Conservation (phyloP, 768 basidiomycete genomes). For the Epithele typhae region DNA sequence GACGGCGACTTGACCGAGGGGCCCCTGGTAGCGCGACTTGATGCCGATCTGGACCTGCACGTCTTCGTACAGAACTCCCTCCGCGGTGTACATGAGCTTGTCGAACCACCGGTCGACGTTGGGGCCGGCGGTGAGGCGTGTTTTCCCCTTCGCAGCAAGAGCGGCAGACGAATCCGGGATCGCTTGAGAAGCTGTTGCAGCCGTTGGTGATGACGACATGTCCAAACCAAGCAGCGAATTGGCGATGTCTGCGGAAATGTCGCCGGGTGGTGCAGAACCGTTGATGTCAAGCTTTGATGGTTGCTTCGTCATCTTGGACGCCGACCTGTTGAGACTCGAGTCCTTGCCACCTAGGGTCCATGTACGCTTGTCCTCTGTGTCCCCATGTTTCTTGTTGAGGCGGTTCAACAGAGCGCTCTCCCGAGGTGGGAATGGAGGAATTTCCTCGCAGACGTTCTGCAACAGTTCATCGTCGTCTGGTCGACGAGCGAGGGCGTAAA, state of each 20-base stretch:
- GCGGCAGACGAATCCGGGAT: constrained; percentile 14
- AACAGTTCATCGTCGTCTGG: constrained; percentile 90
- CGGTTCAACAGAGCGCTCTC: constrained; percentile 86
- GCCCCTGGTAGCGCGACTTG: constrained; percentile 95
- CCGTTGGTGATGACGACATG: constrained; percentile 25
- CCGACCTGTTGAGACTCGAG: constrained; percentile 53
- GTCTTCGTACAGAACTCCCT: constrained; percentile 95
- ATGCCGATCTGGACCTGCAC: constrained; percentile 92
- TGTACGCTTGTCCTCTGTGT: constrained; percentile 92
- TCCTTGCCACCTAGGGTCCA: constrained; percentile 92
- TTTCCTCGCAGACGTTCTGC: constrained; percentile 95
- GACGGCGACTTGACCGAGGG: constrained; percentile 88
- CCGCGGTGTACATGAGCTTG: constrained; percentile 70
- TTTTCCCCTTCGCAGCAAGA: constrained; percentile 34
- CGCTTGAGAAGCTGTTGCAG: constrained; percentile 7
- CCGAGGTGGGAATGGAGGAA: constrained; percentile 97
- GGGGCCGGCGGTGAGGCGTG: constrained; percentile 60
- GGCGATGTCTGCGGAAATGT: constrained; percentile 55
- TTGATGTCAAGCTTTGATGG: constrained; percentile 29
- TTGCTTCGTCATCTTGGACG: constrained; percentile 25
- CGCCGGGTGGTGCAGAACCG: constrained; percentile 28
- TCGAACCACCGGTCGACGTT: constrained; percentile 88
- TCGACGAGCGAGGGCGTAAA: constrained; percentile 79
- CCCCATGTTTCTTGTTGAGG: constrained; percentile 84
- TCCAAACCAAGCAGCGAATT: constrained; percentile 82